Percentiles rank a stretch among this genome's conserved stretches.
Conservation (phyloP, 2,329 filamentous ascomycete species). For the Xylaria polymorpha region DNA sequence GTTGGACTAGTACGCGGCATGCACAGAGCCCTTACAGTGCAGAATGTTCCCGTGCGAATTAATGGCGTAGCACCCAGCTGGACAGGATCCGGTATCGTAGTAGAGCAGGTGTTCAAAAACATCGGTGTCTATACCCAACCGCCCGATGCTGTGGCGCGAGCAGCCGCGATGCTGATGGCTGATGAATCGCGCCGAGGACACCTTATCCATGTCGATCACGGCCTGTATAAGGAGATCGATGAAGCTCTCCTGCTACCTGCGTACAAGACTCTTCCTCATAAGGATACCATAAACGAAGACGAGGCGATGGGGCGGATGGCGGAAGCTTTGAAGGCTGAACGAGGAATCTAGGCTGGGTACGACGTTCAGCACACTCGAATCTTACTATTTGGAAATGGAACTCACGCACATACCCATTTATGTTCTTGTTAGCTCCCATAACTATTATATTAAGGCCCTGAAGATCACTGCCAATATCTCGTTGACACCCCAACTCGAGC, state of each 20-base stretch:
- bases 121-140: slow-evolving; percentile 58
- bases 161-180: slow-evolving; percentile 61
- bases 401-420: background rate
- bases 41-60: slow-evolving; percentile 61
- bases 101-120: slow-evolving; percentile 51
- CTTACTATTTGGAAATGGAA: background rate
- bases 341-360: background rate
- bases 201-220: slow-evolving; percentile 61
- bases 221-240: slow-evolving; percentile 66
- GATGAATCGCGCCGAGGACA: slow-evolving; percentile 62
- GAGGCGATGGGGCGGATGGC: slow-evolving; percentile 48
- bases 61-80: slow-evolving; percentile 67
- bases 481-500: background rate
- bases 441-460: background rate
- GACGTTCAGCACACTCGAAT: background rate
- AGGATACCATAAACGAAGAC: slow-evolving; percentile 52
- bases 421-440: too few species aligned
- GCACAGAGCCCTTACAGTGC: slow-evolving; percentile 51
- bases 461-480: background rate
- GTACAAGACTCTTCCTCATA: slow-evolving; percentile 49
- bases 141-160: slow-evolving; percentile 60
- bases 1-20: slow-evolving; percentile 64
- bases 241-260: slow-evolving; percentile 55
- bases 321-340: background rate
- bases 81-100: slow-evolving; percentile 57